Conservation (phyloP, 176 grass and related monocot genomes). For the Triticum aestivum region IWGSC_CS_RefSeq_v2.1 NC_057814.1:141128853-141129352, state of each 20-base stretch:
- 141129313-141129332: not conserved
- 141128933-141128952: not conserved
- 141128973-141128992: conserved; percentile 2
- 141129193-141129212: not conserved
- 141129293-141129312: conserved; percentile 1
- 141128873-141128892: conserved; percentile 6
- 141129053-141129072: conserved; percentile 14
- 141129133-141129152: conserved; percentile 88
- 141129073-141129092: conserved; percentile 6
- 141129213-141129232: conserved; percentile 29
- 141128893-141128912: not conserved
- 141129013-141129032: conserved; percentile 18
- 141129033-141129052: conserved; percentile 6
- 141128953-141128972: not conserved
- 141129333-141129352: not conserved
- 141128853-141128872: conserved; percentile 4
- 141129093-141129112: conserved; percentile 71
- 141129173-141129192: not conserved
- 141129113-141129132: conserved; percentile 63
- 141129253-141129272: not conserved
- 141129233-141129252: conserved; percentile 10
- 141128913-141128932: not conserved
- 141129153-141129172: conserved; percentile 15
- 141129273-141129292: not conserved
- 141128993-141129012: not conserved